Base-by-base conservation (phyloP, 345 rosid genomes). In the Trapa bicornis region DNA sequence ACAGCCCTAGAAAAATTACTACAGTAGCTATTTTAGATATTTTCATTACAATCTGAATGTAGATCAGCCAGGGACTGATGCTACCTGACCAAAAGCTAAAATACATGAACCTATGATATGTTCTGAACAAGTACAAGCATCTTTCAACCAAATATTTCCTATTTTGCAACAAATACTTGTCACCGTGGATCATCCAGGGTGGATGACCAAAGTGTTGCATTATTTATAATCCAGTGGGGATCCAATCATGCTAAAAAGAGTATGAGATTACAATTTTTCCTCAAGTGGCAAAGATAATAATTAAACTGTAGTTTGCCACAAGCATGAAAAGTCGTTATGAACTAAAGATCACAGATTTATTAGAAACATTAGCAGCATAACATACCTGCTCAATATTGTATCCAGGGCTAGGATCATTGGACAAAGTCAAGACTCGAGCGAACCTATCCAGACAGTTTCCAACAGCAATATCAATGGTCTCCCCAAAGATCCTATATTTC, bases 351-450 rank as follows among this genome's bases (percentile, higher is more conserved):
- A 15, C 8, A 50, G 54, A 50, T 37, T 42, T 63, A 50, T 50
- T 6, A 16, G n/a, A 50, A 54, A 36, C 15, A 67, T 16, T 4
- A 36, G 10, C 36, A 8, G 8, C 47, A 0, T 64, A 70, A 16
- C 38, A 11, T 16, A 58, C 99, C 96, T 95, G 99, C 76, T 91
- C 99, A 14, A 91, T 95, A 78, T 95, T 95, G 75, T 95, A 91
- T 64, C 99, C 97, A 22, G 99, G 99, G 67, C 94, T 89, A n/a
- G 97, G 99, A 80, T 95, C 97, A 78, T 95, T 95, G 35, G 99
- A 91, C 14, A 95, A 83, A 4, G 83, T 85, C 72, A 95, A 80
- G 32, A 95, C 89, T 76, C 99, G 79, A 70, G 97, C 97, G 67
- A 95, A 91, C 61, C 97, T 86, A 56, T 91, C 96, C 89, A 94